These are phyloP conservation scores for Venturia carpophila DNA, from an alignment of 2,329 filamentous ascomycete genomes.

Conservation along the genomic window DNA sequence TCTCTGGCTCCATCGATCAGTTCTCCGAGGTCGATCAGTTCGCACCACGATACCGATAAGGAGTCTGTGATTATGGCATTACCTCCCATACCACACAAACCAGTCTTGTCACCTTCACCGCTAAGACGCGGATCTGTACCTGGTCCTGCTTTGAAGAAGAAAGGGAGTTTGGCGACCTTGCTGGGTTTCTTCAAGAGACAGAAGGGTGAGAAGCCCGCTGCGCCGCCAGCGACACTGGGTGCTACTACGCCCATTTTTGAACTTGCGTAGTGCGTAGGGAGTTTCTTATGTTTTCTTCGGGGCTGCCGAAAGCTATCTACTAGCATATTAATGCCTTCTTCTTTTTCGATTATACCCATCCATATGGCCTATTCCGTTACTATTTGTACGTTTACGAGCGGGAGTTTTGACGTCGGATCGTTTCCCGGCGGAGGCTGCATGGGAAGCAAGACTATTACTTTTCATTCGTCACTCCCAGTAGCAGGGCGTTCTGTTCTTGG, in stretches of 20 bases:
- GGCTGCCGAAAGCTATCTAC: background rate
- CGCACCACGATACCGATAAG: conserved; percentile 1
- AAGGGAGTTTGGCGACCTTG: background rate
- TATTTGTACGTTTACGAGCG: background rate
- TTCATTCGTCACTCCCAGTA: background rate
- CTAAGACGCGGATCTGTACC: background rate
- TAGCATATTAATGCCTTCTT: background rate
- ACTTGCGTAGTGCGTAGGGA: background rate
- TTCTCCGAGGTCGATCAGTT: conserved; percentile 10
- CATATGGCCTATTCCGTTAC: background rate
- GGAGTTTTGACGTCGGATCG: background rate
- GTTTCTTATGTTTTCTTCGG: too few species aligned
- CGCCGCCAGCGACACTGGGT: background rate
- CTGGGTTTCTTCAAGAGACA: conserved; percentile 6
- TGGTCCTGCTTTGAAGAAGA: conserved; percentile 13
- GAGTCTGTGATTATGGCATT: conserved; percentile 10
- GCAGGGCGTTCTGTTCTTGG: background rate
- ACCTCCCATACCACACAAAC: conserved; percentile 7
- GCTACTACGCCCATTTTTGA: background rate
- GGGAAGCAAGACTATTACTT: background rate
- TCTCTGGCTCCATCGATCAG: background rate
- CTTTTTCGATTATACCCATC: conserved; percentile 2
- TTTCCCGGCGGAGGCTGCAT: background rate
- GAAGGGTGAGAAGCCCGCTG: background rate
- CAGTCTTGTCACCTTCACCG: background rate